Conservation (phyloP, 192 early-diverging fungal species). For the Coemansia sp. region DNA sequence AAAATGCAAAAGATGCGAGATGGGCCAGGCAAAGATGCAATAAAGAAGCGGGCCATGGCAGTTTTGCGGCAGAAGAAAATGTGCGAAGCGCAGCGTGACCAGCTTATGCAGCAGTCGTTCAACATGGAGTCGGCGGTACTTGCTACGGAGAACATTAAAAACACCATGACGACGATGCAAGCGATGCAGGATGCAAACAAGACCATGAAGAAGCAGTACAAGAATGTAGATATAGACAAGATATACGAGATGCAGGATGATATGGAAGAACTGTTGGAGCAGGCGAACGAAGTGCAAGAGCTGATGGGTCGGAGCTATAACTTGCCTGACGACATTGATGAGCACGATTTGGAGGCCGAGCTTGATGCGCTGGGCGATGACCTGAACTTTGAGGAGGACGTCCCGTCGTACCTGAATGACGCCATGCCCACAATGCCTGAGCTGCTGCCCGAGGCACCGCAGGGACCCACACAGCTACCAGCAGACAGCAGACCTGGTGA, state of each 20-base stretch:
- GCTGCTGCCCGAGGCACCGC: constrained; percentile 41
- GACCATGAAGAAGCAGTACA: constrained; percentile 95
- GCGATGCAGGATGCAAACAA: constrained; percentile 97
- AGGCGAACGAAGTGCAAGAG: constrained; percentile 98
- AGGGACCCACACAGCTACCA: constrained; percentile 23
- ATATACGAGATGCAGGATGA: constrained; percentile 96
- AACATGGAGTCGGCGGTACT: constrained; percentile 98
- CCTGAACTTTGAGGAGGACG: constrained; percentile 62
- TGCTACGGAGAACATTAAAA: constrained; percentile 95
- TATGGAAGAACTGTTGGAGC: constrained; percentile 96
- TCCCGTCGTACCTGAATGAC: constrained; percentile 46
- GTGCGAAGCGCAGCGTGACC: constrained; percentile 92
- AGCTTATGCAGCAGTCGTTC: constrained; percentile 94
- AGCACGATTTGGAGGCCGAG: constrained; percentile 97
- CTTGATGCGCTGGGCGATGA: constrained; percentile 97
- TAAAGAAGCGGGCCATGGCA: constrained; percentile 91
- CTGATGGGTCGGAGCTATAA: constrained; percentile 89
- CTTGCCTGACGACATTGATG: constrained; percentile 94
- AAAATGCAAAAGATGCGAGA: constrained; percentile 95
- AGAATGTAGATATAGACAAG: constrained; percentile 91
- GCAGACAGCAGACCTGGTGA: constrained; percentile 13
- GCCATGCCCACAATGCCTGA: constrained; percentile 35
- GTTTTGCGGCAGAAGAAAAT: constrained; percentile 94
- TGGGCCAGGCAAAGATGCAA: constrained; percentile 83
- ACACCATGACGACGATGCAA: constrained; percentile 94